Conservation (phyloP, 2,329 filamentous ascomycete species). For the Hypoxylon sp. region DNA sequence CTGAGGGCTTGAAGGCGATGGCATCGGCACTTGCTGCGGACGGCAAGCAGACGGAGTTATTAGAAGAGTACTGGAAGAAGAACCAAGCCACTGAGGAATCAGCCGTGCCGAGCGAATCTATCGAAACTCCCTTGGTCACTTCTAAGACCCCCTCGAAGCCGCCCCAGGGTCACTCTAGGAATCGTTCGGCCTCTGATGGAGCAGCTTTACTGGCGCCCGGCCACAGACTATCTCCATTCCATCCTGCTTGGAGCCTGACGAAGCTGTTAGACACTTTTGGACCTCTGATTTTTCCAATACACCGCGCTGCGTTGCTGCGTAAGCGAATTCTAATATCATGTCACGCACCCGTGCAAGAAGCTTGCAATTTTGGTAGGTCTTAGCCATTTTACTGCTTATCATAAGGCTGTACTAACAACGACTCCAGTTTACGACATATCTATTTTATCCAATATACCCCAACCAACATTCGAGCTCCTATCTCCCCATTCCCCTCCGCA, state of each 20-base stretch:
- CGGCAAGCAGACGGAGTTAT: constrained; percentile 69
- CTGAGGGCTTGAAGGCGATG: constrained; percentile 79
- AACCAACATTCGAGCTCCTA: constrained; percentile 78
- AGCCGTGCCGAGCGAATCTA: constrained; percentile 57
- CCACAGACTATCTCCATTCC: constrained; percentile 79
- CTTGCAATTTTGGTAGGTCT: constrained; percentile 86
- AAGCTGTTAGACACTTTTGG: constrained; percentile 86
- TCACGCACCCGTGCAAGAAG: constrained; percentile 84
- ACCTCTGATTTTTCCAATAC: constrained; percentile 90
- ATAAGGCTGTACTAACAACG: constrained; percentile 45
- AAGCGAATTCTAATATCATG: constrained; percentile 91
- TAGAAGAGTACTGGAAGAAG: constrained; percentile 86
- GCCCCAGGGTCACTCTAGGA: constrained; percentile 63
- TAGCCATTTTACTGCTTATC: background rate
- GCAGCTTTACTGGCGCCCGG: constrained; percentile 69
- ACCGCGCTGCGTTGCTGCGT: constrained; percentile 86
- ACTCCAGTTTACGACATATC: constrained; percentile 88
- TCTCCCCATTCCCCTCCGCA: constrained; percentile 71
- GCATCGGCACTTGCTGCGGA: constrained; percentile 78
- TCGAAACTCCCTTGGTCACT: constrained; percentile 65
- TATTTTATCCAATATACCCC: constrained; percentile 89
- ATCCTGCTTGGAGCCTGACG: constrained; percentile 87
- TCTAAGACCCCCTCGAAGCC: constrained; percentile 55
- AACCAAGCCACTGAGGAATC: constrained; percentile 59
- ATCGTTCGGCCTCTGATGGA: constrained; percentile 73